These are phyloP conservation scores for Hyphopichia burtonii DNA, from an alignment of 1,139 yeast genomes.

Conservation along the genomic window DNA sequence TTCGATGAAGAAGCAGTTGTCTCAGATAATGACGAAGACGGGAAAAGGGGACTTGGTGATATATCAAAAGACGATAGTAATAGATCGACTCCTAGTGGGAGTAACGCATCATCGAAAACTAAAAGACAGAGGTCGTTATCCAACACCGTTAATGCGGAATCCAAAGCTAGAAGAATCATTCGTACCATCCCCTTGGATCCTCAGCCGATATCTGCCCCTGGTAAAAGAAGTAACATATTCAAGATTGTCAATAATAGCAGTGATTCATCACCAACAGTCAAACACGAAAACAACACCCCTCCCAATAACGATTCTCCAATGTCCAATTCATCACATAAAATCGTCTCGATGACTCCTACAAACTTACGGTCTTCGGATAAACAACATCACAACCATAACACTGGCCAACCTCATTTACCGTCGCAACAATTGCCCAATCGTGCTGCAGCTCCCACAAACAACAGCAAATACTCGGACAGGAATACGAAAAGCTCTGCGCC, in stretches of 20 bases:
- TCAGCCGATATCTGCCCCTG: conserved; percentile 56
- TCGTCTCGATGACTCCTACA: no score
- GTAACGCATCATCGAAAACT: conserved; percentile 27
- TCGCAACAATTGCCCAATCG: not conserved
- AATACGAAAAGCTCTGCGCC: not conserved
- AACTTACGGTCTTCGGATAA: not conserved
- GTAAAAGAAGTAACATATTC: conserved; percentile 40
- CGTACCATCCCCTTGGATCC: conserved; percentile 81
- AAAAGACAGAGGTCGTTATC: conserved; percentile 51
- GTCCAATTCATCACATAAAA: not conserved
- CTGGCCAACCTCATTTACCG: not conserved
- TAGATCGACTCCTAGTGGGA: conserved; percentile 42
- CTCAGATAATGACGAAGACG: conserved; percentile 25
- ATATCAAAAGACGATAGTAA: conserved; percentile 15
- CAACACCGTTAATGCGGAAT: conserved; percentile 59
- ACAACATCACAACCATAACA: not conserved
- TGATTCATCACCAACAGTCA: conserved; percentile 25
- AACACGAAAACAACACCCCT: not conserved
- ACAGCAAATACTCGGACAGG: not conserved
- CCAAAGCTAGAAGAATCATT: conserved; percentile 69
- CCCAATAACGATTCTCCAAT: not conserved
- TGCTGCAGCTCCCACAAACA: not conserved
- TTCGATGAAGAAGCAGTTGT: conserved; percentile 23
- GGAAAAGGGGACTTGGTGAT: conserved; percentile 5
- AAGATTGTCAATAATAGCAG: conserved; percentile 36